Evolutionary conservation across 768 basidiomycete species (phyloP).

Genomic region (Tephrocybe sp.): DNA sequence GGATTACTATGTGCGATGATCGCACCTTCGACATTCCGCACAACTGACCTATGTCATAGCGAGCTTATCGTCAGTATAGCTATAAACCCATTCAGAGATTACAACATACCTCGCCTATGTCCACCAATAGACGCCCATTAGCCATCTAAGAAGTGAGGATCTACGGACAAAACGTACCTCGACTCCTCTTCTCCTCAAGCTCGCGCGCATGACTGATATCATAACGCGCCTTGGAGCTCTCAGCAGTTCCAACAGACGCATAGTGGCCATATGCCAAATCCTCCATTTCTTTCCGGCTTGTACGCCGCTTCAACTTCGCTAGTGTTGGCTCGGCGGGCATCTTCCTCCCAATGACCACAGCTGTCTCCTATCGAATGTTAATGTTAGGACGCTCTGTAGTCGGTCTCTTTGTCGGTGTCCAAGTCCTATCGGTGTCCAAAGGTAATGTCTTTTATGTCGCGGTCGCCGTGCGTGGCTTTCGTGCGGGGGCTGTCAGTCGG

Average conservation of each 20-base stretch:
- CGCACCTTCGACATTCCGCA: constrained; percentile 75
- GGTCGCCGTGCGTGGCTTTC: no score
- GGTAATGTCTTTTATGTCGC: no score
- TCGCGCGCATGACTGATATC: constrained; percentile 59
- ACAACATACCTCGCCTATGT: constrained; percentile 27
- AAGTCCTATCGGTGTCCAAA: no score
- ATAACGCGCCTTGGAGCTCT: constrained; percentile 22
- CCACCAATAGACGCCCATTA: background rate
- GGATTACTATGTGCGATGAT: constrained; percentile 37
- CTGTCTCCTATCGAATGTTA: no score
- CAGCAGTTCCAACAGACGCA: no score
- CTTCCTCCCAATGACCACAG: background rate
- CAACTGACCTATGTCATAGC: constrained; percentile 55
- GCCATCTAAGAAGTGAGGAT: constrained; percentile 11
- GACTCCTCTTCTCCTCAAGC: constrained; percentile 70
- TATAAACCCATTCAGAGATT: constrained; percentile 4
- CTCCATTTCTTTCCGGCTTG: constrained; percentile 47
- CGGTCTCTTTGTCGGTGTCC: no score
- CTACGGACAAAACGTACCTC: constrained; percentile 35
- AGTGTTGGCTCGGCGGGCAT: constrained; percentile 61
- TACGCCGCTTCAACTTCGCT: constrained; percentile 45
- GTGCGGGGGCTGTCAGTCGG: no score
- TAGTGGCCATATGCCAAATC: constrained; percentile 26
- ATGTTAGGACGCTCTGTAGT: no score
- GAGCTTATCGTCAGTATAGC: constrained; percentile 1